Conservation (phyloP, 495 filamentous ascomycete genomes). For the Astrocystis sublimbata region DNA sequence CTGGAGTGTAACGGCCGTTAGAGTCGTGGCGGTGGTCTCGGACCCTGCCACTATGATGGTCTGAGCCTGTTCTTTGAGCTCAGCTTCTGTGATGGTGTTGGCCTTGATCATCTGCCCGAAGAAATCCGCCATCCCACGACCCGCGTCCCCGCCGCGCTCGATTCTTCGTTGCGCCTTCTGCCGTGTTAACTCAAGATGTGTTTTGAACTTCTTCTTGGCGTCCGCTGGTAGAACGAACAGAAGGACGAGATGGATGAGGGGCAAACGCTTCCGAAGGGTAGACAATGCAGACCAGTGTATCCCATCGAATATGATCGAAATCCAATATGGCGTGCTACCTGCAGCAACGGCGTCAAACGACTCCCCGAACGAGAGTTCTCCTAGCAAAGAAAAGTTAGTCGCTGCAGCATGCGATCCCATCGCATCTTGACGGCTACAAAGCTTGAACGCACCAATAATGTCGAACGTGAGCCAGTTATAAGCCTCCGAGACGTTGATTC, state of each 20-base stretch:
- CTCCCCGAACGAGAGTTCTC: neutral
- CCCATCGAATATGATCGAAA: neutral
- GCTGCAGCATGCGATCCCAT: neutral
- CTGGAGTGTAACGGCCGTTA: neutral
- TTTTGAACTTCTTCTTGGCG: neutral
- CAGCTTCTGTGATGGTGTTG: neutral
- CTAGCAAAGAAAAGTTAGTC: neutral
- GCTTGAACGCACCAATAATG: conserved; percentile 37
- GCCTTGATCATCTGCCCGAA: neutral
- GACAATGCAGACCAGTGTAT: neutral
- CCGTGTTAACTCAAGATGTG: neutral
- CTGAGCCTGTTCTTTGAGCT: neutral
- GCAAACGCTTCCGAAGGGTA: neutral
- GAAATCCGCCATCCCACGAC: neutral
- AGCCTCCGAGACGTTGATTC: conserved; percentile 41
- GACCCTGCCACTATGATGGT: neutral
- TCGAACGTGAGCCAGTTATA: conserved; percentile 56
- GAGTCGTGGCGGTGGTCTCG: neutral
- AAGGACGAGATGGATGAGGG: neutral
- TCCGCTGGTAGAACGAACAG: neutral
- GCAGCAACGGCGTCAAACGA: neutral
- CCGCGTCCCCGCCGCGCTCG: neutral
- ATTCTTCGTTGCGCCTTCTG: neutral
- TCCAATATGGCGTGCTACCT: neutral
- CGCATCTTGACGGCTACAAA: neutral